Evolutionary conservation across 2,329 filamentous ascomycete genomes (phyloP), one percentile per base, ranked within the genome.

Genomic region (Ambrosiella xylebori): DNA sequence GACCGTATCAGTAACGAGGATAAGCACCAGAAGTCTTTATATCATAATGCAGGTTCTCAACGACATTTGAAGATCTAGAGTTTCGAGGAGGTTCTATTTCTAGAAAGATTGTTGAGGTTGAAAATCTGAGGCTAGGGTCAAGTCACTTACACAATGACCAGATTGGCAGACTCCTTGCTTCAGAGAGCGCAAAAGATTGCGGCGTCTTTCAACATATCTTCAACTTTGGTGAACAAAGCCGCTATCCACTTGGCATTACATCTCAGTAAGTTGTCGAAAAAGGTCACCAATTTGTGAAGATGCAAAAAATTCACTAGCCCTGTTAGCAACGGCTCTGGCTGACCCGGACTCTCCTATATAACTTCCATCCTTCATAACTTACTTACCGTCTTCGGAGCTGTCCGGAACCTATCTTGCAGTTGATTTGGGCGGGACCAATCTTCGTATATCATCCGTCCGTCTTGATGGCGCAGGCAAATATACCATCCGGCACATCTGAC

Each of bases 351-450:
- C 78, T 57, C 77, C 81, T 72, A 85, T 80, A 66, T 85, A 89
- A 70, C 88, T 89, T 62, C 85, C 85, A 1, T 87, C 85, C 8
- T 89, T 86, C 67, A 85, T 89, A 54, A 88, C 84, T 1, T 78
- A 78, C 6, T 82, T 89, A 8, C 86, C 86, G 61, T 85, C 87
- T 72, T 86, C 86, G 60, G 85, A 82, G 8, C 86, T 89, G 69
- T 86, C 86, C 76, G 84, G 68, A 6, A 59, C 65, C 1, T 68
- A 64, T 38, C 61, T 70, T 3, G 65, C 66, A 3, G 63, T 70
- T 19, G 68, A 70, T 41, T 63, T 70, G 1, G 68, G 68, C 1
- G 68, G 68, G 1, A 70, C 68, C 6, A 69, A 70, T 39, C 63
- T 66, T 40, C 63, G 68, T 11, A 64, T 70, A 9, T 70, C 66